Percentiles rank a stretch among this genome's conserved stretches.
Conservation (phyloP, 2,329 filamentous ascomycete species). For the Curvularia sp. region DNA sequence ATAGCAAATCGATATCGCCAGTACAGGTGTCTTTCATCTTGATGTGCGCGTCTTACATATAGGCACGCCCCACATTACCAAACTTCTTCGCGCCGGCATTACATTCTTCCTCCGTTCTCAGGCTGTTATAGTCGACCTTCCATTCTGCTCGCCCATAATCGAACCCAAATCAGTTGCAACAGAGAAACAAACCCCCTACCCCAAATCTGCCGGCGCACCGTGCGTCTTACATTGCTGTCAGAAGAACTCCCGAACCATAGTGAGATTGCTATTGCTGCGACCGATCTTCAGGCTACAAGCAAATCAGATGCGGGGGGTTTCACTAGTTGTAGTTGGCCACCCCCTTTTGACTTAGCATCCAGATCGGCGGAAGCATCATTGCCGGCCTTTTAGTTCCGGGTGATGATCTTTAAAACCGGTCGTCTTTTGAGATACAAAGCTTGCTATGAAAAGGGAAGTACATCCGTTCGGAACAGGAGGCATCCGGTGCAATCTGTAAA, state of each 20-base stretch:
- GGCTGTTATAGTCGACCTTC: background rate
- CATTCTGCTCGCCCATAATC: background rate
- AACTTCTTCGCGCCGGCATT: background rate
- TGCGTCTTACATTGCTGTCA: background rate
- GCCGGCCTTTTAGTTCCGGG: conserved; percentile 1
- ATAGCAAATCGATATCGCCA: background rate
- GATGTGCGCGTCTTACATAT: conserved; percentile 1
- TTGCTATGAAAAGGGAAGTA: background rate
- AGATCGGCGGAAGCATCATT: conserved; percentile 5
- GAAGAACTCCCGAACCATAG: background rate
- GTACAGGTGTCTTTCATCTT: background rate
- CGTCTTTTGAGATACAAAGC: background rate
- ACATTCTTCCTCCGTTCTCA: background rate
- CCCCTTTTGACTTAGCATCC: conserved; percentile 1
- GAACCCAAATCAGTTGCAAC: background rate
- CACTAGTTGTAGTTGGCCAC: conserved; percentile 3
- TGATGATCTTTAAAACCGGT: background rate
- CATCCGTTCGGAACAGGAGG: background rate
- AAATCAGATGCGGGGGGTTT: conserved; percentile 3
- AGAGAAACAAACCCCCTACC: background rate
- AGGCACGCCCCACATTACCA: background rate
- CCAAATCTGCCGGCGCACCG: background rate
- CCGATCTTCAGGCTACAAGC: background rate
- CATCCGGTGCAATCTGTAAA: background rate
- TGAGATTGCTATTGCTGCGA: background rate